These are phyloP conservation scores for Solanum megistacrolobum DNA, from an alignment of 257 asterid genomes.

Conservation along the genomic window DNA sequence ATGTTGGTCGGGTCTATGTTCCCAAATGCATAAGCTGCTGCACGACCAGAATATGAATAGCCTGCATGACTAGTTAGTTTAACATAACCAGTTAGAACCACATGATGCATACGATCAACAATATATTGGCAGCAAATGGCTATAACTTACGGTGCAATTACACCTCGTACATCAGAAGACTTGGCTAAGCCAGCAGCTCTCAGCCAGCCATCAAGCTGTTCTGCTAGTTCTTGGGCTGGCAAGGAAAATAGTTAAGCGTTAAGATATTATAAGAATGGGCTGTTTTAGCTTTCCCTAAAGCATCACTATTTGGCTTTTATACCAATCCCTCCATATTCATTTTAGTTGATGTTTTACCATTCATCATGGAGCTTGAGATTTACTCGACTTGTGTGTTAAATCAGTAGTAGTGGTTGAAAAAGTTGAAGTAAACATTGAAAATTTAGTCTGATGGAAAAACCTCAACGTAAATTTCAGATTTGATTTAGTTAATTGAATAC, in stretches of 20 bases:
- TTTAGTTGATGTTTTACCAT: not conserved
- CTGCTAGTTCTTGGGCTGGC: slow-evolving; percentile 52
- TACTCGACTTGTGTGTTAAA: not conserved
- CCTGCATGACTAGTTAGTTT: slow-evolving; percentile 85
- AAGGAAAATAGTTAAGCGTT: not conserved
- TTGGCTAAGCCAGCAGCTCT: slow-evolving; percentile 48
- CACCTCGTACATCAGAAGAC: slow-evolving; percentile 82
- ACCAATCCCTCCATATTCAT: not conserved
- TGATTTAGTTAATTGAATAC: not conserved
- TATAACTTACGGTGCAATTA: slow-evolving; percentile 92
- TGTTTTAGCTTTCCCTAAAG: slow-evolving; percentile 1
- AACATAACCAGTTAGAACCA: slow-evolving; percentile 11
- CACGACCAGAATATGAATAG: slow-evolving; percentile 93
- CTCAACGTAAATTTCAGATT: not conserved
- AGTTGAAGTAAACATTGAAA: not conserved
- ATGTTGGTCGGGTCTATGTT: slow-evolving; percentile 77
- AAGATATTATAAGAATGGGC: not conserved
- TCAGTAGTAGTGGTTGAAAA: not conserved
- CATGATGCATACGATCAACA: not conserved
- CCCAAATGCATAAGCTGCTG: slow-evolving; percentile 97
- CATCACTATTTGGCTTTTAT: not conserved
- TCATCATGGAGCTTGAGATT: not conserved
- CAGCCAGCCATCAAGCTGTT: slow-evolving; percentile 92
- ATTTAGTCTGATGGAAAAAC: not conserved
- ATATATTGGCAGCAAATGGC: not conserved